Evolutionary conservation across 2,329 filamentous ascomycete genomes (phyloP).

Genomic region (Truncatella angustata): DNA sequence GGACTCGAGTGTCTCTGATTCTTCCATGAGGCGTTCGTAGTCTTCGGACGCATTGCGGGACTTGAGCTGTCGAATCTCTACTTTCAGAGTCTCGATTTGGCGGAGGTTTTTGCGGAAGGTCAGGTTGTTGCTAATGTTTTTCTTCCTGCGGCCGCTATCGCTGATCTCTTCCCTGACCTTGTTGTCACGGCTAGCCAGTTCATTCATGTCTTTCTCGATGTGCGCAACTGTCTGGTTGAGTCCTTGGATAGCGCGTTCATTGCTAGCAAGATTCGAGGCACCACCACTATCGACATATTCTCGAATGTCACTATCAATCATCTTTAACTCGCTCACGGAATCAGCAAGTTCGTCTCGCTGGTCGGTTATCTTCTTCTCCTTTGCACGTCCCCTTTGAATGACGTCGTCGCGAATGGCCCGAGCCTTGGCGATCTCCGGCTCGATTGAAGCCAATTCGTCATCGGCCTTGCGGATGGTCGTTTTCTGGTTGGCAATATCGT

Average conservation of each 20-base stretch:
- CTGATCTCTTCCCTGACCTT: slow-evolving; percentile 73
- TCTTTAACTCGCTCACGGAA: slow-evolving; percentile 73
- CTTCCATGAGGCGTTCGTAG: slow-evolving; percentile 68
- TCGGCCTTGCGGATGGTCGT: slow-evolving; percentile 69
- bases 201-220: slow-evolving; percentile 65
- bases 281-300: slow-evolving; percentile 77
- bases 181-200: slow-evolving; percentile 70
- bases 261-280: slow-evolving; percentile 65
- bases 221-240: slow-evolving; percentile 65
- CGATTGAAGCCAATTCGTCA: slow-evolving; percentile 68
- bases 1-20: slow-evolving; percentile 67
- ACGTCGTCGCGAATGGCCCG: slow-evolving; percentile 76
- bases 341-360: slow-evolving; percentile 70
- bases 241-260: slow-evolving; percentile 65
- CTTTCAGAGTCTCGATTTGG: slow-evolving; percentile 63
- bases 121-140: slow-evolving; percentile 86
- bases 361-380: slow-evolving; percentile 69
- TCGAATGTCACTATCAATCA: slow-evolving; percentile 74
- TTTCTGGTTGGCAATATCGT: slow-evolving; percentile 65
- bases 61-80: slow-evolving; percentile 73
- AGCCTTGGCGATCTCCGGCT: slow-evolving; percentile 73
- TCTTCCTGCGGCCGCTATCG: slow-evolving; percentile 79
- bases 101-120: slow-evolving; percentile 75
- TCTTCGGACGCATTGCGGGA: slow-evolving; percentile 80
- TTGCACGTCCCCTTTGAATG: slow-evolving; percentile 66